Evolutionary conservation across 2,329 filamentous ascomycete genomes (phyloP).

Genomic region (Pyrenophora graminea): DNA sequence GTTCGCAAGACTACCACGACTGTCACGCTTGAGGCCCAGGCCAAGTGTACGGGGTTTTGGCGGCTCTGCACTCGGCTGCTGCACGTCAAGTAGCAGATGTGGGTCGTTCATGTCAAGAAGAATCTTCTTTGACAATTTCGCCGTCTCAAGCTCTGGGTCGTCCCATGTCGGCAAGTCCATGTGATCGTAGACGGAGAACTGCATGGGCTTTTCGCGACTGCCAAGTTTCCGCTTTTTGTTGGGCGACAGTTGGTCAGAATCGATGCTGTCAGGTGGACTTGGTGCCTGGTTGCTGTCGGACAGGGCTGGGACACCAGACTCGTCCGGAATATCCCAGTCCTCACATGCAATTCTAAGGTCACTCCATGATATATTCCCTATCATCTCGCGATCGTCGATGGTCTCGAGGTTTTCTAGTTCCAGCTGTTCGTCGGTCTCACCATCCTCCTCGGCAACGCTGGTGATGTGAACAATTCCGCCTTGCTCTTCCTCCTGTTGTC

Average conservation of each 20-base stretch:
- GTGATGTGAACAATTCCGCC: conserved; percentile 58
- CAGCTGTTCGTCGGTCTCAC: conserved; percentile 49
- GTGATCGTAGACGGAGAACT: conserved; percentile 45
- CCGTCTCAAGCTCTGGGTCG: conserved; percentile 74
- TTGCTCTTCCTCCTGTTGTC: conserved; percentile 56
- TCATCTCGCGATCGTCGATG: conserved; percentile 63
- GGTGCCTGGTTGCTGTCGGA: conserved; percentile 36
- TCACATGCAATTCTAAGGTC: conserved; percentile 85
- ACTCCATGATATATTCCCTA: conserved; percentile 75
- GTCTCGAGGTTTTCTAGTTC: conserved; percentile 56
- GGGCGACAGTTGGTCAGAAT: conserved; percentile 38
- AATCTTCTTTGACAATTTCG: conserved; percentile 75
- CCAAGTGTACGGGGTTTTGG: conserved; percentile 59
- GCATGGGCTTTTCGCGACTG: conserved; percentile 24
- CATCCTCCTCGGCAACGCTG: conserved; percentile 51
- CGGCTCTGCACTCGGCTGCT: conserved; percentile 65
- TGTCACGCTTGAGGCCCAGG: conserved; percentile 67
- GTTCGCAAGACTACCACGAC: conserved; percentile 70
- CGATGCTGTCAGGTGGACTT: conserved; percentile 37
- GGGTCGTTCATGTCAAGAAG: conserved; percentile 87
- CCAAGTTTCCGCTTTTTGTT: conserved; percentile 68
- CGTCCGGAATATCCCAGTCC: conserved; percentile 72
- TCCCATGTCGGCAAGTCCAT: conserved; percentile 68
- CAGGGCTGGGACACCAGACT: conserved; percentile 28
- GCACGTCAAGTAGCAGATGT: conserved; percentile 79